These are phyloP conservation scores for Dimargaris cristalligena DNA, from an alignment of 192 early-diverging fungal species.

Conservation along the genomic window DNA sequence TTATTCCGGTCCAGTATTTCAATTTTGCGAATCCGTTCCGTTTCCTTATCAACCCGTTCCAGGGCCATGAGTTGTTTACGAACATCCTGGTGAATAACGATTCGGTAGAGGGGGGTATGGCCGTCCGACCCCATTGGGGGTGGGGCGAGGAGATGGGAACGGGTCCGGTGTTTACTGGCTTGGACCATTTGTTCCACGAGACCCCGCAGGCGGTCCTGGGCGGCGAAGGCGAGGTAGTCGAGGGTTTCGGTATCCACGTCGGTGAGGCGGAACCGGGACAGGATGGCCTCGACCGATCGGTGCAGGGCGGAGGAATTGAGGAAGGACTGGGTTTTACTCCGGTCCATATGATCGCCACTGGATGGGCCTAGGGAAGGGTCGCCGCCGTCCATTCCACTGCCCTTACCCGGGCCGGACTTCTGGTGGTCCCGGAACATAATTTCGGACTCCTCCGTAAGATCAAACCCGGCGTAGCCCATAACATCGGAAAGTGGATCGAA, in stretches of 20 bases:
- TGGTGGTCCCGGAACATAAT: conserved; percentile 31
- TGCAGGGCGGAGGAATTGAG: conserved; percentile 12
- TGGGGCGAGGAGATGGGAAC: conserved; percentile 37
- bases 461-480: conserved; percentile 60
- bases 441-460: conserved; percentile 48
- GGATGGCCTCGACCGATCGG: conserved; percentile 13
- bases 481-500: conserved; percentile 49
- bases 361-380: conserved; percentile 15
- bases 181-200: conserved; percentile 50
- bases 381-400: too few relatives aligned
- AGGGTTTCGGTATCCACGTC: conserved; percentile 40
- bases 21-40: conserved; percentile 39
- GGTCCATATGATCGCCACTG: conserved; percentile 16
- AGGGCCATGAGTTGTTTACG: conserved; percentile 50
- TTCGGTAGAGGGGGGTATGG: conserved; percentile 47
- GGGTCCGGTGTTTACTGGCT: conserved; percentile 52
- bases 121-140: conserved; percentile 34
- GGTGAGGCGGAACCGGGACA: conserved; percentile 13
- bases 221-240: conserved; percentile 44
- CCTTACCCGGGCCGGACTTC: too few relatives aligned
- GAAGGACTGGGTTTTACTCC: conserved; percentile 14
- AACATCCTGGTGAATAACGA: conserved; percentile 44
- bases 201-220: conserved; percentile 43
- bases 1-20: conserved; percentile 26
- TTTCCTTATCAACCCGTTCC: conserved; percentile 46